These are phyloP conservation scores for Cladosporium velox DNA, from an alignment of 2,329 filamentous ascomycete genomes.

Conservation along the genomic window DNA sequence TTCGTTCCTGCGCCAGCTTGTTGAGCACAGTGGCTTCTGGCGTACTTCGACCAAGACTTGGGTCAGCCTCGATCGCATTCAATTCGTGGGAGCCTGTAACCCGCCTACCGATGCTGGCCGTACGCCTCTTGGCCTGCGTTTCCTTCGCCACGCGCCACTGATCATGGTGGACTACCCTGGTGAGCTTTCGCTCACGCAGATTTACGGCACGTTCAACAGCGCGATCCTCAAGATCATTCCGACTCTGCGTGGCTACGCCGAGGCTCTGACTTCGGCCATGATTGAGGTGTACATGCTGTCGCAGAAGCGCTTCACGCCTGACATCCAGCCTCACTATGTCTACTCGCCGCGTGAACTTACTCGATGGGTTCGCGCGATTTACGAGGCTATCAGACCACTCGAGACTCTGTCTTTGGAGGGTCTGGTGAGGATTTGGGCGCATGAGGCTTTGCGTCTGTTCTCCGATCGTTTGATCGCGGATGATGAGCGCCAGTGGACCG, in stretches of 20 bases:
- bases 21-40: constrained; percentile 99
- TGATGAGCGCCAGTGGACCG: constrained; percentile 93
- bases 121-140: constrained; percentile 88
- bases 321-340: constrained; percentile 98
- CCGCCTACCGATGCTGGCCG: constrained; percentile 95
- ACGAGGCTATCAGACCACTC: constrained; percentile 91
- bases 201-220: constrained; percentile 97
- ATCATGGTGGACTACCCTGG: constrained; percentile 99
- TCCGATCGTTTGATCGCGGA: constrained; percentile 95
- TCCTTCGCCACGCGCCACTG: constrained; percentile 94
- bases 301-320: constrained; percentile 88
- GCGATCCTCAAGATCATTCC: constrained; percentile 97
- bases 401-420: constrained; percentile 88
- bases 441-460: constrained; percentile 94
- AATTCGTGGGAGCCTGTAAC: constrained; percentile 98
- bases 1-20: constrained; percentile 92
- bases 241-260: constrained; percentile 89
- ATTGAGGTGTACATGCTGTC: constrained; percentile 95
- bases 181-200: constrained; percentile 89
- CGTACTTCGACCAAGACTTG: constrained; percentile 94
- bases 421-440: constrained; percentile 94
- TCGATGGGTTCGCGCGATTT: constrained; percentile 94
- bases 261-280: constrained; percentile 94
- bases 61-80: constrained; percentile 96
- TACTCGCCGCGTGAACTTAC: constrained; percentile 99